phyloP scores from a whole-genome alignment of 208 protist genomes.

The Crithidia brevicula region DNA sequence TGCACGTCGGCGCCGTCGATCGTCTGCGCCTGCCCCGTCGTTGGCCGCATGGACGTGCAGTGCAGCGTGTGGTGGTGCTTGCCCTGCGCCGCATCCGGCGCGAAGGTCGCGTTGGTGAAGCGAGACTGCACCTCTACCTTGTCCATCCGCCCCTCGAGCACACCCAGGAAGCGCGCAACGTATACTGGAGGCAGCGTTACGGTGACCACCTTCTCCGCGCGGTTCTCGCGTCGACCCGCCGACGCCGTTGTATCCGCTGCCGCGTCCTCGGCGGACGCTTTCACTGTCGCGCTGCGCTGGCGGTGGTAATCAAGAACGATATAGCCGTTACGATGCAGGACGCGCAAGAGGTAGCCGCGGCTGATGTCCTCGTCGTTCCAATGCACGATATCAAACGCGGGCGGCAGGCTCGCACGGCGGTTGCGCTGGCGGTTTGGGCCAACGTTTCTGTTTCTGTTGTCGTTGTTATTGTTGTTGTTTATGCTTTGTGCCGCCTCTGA shows the following conservation, averaged over 20 bases:
- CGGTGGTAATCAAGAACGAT: constrained; percentile 85
- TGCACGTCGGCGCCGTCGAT: constrained; percentile 45
- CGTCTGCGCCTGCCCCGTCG: constrained; percentile 53
- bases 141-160: constrained; percentile 79
- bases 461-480: constrained; percentile 27
- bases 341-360: constrained; percentile 72
- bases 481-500: constrained; percentile 24
- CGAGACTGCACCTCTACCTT: constrained; percentile 80
- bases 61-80: constrained; percentile 61
- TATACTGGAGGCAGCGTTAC: constrained; percentile 83
- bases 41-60: constrained; percentile 63
- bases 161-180: constrained; percentile 82
- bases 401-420: constrained; percentile 47
- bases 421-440: constrained; percentile 30
- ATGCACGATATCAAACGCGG: constrained; percentile 88
- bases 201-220: constrained; percentile 73
- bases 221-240: constrained; percentile 12
- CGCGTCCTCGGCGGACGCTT: constrained; percentile 13
- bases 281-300: constrained; percentile 27
- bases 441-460: constrained; percentile 13
- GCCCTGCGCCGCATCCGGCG: constrained; percentile 42
- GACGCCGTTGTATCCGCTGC: not conserved
- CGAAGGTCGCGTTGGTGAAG: constrained; percentile 80
- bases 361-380: constrained; percentile 80
- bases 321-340: constrained; percentile 77